Evolutionary conservation across 768 basidiomycete genomes (phyloP), one percentile per base, ranked within the genome.

Genomic region (Tubosaeta brunneosetosa): DNA sequence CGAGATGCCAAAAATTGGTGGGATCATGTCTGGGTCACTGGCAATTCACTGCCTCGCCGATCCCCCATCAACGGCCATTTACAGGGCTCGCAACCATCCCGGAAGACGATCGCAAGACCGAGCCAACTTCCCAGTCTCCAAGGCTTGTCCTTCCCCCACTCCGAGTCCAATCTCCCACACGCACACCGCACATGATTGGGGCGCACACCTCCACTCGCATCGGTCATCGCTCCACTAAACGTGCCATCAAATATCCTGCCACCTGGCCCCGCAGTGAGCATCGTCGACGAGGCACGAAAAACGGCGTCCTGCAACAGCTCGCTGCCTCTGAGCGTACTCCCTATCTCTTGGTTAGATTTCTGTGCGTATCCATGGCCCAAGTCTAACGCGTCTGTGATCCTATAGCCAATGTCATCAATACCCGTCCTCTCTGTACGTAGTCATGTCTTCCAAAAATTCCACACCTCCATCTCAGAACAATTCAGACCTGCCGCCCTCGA

Each of bases 141-240:
- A 71, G 68, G 60, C 44, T 33, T 29, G 42, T 58, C 63, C 67
- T 72, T 74, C 72, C 77, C 77, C 76, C 74, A 63, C 59, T 66
- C 60, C 60, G 43, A 17, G 43, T 57, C 59, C 61, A 29, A 67
- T 55, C 36, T 54, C 66, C 56, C 48, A 33, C 45, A 49, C 29
- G 54, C 65, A 51, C 68, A 60, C 66, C 53, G 67, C 26, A 46
- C 55, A 54, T 55, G 47, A 41, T 57, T 44, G 56, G 47, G 58
- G 56, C 36, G 67, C 64, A 65, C 64, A 61, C 59, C 50, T 61
- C 66, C 68, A 54, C 68, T 73, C 61, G 59, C 67, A 42, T 58
- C 60, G 58, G 60, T 53, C 63, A 65, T 67, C 74, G 71, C 74
- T 68, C 76, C 68, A 55, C 60, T 61, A 46, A 55, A 53, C 62